Evolutionary conservation across 176 grass and related monocot genomes (phyloP), one percentile per base, ranked within the genome.

Genomic region (Oryza rufipogon): DNA sequence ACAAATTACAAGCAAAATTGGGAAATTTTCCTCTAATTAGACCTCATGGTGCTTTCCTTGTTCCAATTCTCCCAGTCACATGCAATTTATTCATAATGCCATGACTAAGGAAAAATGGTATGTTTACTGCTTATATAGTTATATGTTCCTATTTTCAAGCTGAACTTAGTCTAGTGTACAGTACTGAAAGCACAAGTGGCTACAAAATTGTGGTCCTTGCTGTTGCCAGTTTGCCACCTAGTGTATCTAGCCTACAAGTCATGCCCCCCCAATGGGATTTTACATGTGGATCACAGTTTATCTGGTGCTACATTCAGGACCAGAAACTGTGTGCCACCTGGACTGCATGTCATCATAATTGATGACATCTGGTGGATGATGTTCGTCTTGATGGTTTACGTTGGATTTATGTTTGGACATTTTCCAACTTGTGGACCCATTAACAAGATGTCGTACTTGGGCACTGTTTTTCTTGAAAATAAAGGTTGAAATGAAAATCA

Each of bases 191-290:
- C 71, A 81, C 9, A 2, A 67, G 79, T 86, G 73, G 83, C 67
- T 78, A 48, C 79, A 68, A 81, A 81, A 68, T 12, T 9, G 84
- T 90, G 79, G 88, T 79, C 88, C 88, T 47, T 79, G 9, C 10
- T 54, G 78, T 26, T 58, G 54, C 17, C 2, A 58, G 2, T 46
- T 26, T 54, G 54, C 54, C 10, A 10, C 13, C 71, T 6, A 45
- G 32, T 26, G 81, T 11, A 74, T 5, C 87, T 60, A 30, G 72
- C 10, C 39, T 33, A 3, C 73, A 76, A 82, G 10, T 6, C 47
- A 58, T 66, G 36, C 73, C 36, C 82, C 36, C 82, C 79, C 68
- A 83, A 74, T 83, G 36, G 74, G 79, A 34, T 68, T 78, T 54
- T 73, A 16, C 78, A 4, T 34, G 38, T 83, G 28, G 88, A 86